Conservation (phyloP, 208 protist genomes). For the Acanthamoeba castellanii region DNA sequence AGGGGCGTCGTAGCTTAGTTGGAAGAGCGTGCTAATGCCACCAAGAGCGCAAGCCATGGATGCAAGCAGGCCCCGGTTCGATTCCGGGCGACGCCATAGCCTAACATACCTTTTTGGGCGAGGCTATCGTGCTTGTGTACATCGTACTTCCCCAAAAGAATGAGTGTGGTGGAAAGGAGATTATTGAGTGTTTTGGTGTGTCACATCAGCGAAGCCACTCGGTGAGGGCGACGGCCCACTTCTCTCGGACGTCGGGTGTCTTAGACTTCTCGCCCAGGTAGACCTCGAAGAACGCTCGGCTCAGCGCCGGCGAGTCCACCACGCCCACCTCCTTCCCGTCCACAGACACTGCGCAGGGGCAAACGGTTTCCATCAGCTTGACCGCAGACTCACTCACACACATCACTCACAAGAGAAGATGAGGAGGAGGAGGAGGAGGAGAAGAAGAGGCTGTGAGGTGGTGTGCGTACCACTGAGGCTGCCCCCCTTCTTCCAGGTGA, state of each 20-base stretch:
- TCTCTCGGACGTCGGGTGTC: conserved; percentile 36
- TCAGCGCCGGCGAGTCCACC: conserved; percentile 16
- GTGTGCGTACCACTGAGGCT: not conserved
- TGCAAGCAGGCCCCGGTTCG: too few species aligned
- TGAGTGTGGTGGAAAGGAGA: not conserved
- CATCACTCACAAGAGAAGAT: too few species aligned
- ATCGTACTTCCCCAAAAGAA: too few species aligned
- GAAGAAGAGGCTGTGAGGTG: not conserved
- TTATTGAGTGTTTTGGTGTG: too few species aligned
- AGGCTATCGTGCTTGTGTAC: too few species aligned
- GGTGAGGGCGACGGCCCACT: conserved; percentile 17
- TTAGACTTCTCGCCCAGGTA: conserved; percentile 52
- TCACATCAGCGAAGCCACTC: conserved; percentile 15
- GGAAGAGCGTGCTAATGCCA: too few species aligned
- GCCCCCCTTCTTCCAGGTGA: conserved; percentile 27
- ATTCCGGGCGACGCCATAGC: too few species aligned
- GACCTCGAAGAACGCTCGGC: conserved; percentile 68
- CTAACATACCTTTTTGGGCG: too few species aligned
- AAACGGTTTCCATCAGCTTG: too few species aligned
- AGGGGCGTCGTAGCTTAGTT: too few species aligned
- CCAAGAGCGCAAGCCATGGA: too few species aligned
- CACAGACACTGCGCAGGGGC: not conserved
- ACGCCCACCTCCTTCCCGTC: conserved; percentile 36
- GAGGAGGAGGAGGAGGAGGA: not conserved
- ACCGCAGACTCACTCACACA: too few species aligned